Evolutionary conservation across 2,329 filamentous ascomycete species (phyloP).

Genomic region (Podosphaera fusca): DNA sequence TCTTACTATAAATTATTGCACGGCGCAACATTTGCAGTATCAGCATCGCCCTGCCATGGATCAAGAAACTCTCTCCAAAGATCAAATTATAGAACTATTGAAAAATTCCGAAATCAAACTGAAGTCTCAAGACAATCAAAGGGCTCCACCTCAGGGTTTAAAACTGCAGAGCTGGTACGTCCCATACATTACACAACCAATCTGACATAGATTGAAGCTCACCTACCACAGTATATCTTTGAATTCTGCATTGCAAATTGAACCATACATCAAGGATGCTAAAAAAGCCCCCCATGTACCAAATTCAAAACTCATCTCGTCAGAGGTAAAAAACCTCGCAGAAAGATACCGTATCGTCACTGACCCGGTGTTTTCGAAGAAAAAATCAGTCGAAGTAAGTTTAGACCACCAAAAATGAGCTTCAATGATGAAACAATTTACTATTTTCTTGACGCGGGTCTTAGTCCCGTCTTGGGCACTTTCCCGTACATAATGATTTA

Average conservation of each 20-base stretch:
- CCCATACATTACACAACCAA: no score
- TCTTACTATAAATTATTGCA: no score
- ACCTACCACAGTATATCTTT: not conserved
- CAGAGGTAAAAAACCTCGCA: conserved; percentile 23
- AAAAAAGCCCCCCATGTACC: conserved; percentile 30
- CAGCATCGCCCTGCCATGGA: no score
- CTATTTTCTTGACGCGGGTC: conserved; percentile 52
- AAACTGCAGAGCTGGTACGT: no score
- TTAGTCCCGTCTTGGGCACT: conserved; percentile 58
- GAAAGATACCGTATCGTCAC: conserved; percentile 28
- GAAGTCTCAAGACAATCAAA: no score
- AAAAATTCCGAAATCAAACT: no score
- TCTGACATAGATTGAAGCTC: not conserved
- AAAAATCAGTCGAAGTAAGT: conserved; percentile 27
- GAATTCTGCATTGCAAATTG: conserved; percentile 14
- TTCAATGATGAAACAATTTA: conserved; percentile 58
- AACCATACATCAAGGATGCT: conserved; percentile 29
- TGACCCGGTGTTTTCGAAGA: conserved; percentile 25
- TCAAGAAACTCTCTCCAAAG: no score
- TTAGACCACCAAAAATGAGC: not conserved
- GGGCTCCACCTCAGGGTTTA: no score
- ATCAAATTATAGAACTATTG: no score
- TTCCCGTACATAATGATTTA: conserved; percentile 44
- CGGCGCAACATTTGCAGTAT: no score
- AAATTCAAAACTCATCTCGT: conserved; percentile 24